These are phyloP conservation scores for Boletus huronensis DNA, from an alignment of 768 basidiomycete genomes.

Conservation along the genomic window DNA sequence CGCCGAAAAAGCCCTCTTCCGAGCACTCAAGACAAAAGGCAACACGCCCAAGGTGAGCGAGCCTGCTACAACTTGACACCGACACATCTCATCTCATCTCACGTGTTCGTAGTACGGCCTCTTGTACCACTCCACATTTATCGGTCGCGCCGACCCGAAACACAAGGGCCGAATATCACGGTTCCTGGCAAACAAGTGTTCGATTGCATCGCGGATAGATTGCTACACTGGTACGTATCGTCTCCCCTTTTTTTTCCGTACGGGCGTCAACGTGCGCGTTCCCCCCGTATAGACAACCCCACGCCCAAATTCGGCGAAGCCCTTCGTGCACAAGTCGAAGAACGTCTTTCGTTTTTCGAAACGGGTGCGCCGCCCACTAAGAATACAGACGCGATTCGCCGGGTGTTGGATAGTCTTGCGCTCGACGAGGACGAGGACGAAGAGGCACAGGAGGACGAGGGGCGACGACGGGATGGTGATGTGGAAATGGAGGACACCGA, in stretches of 20 bases:
- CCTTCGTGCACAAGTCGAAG: constrained; percentile 90
- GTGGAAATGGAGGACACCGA: constrained; percentile 45
- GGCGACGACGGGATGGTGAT: constrained; percentile 18
- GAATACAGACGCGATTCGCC: constrained; percentile 89
- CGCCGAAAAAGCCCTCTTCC: constrained; percentile 96
- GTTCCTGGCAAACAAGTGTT: constrained; percentile 99
- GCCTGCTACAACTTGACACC: background rate
- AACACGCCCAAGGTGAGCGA: constrained; percentile 86
- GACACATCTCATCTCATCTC: background rate
- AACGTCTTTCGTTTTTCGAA: constrained; percentile 92
- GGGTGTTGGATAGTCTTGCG: constrained; percentile 76
- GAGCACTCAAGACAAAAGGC: constrained; percentile 97
- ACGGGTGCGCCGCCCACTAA: constrained; percentile 85
- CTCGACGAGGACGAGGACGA: constrained; percentile 62
- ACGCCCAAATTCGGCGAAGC: constrained; percentile 95
- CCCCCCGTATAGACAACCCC: constrained; percentile 57
- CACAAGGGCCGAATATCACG: constrained; percentile 97
- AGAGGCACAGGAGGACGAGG: constrained; percentile 36
- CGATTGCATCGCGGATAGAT: constrained; percentile 95
- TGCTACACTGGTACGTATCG: constrained; percentile 72
- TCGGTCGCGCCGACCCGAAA: constrained; percentile 90
- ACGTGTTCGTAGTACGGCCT: constrained; percentile 75
- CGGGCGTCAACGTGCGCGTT: background rate
- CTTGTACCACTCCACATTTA: constrained; percentile 96
- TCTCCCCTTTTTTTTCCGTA: background rate